phyloP scores from a whole-genome alignment of 2,329 filamentous ascomycete genomes.

The Calonectria leucothoes region DNA sequence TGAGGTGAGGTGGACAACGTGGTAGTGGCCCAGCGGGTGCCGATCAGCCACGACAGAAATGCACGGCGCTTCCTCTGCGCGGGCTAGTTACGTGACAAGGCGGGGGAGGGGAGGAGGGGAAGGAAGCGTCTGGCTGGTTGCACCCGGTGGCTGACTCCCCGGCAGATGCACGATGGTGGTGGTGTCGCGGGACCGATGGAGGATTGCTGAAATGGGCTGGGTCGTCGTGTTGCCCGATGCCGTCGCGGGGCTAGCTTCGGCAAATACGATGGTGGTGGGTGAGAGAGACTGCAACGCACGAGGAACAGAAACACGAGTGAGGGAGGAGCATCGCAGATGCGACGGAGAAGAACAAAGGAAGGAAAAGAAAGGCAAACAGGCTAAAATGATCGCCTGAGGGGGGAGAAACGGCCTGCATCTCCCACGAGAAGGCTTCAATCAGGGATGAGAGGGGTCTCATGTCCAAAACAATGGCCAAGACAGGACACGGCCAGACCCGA shows the following conservation, averaged over 20 bases:
- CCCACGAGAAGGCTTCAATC: neutral
- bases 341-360: too few relatives aligned
- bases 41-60: slow-evolving; percentile 18
- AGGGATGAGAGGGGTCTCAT: neutral
- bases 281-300: neutral
- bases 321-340: too few relatives aligned
- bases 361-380: neutral
- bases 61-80: slow-evolving; percentile 9
- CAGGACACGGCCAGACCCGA: slow-evolving; percentile 8
- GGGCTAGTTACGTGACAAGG: slow-evolving; percentile 33
- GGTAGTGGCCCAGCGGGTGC: slow-evolving; percentile 16
- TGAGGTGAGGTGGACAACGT: slow-evolving; percentile 24
- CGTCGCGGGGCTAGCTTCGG: neutral
- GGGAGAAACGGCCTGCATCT: neutral
- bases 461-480: neutral
- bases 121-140: slow-evolving; percentile 9
- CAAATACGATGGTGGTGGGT: neutral
- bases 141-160: neutral
- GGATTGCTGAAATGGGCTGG: neutral
- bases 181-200: neutral
- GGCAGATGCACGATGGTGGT: neutral
- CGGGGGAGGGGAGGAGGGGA: slow-evolving; percentile 29
- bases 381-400: neutral
- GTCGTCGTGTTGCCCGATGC: neutral
- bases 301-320: neutral